phyloP scores from a whole-genome alignment of 2,329 filamentous ascomycete species.

The Nemania bipapillata region DNA sequence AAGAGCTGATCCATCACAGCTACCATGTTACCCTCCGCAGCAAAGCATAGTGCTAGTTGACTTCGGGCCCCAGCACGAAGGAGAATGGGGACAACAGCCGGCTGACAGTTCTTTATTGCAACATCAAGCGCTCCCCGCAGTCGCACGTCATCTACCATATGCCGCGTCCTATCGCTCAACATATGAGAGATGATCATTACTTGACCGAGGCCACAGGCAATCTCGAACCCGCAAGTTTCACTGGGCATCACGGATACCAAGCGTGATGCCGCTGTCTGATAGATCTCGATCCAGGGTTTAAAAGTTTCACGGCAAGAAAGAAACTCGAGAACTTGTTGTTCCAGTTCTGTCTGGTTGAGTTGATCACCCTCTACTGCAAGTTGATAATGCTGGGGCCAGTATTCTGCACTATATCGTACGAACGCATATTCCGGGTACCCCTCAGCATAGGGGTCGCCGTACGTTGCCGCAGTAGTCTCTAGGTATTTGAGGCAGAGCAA shows the following conservation, averaged over 20 bases:
- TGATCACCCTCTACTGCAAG: background rate
- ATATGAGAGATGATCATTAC: background rate
- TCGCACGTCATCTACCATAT: background rate
- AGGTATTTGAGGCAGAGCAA: background rate
- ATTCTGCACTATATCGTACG: background rate
- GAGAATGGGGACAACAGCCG: background rate
- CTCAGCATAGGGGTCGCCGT: background rate
- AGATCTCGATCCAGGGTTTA: background rate
- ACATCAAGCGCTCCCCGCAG: background rate
- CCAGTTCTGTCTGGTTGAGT: background rate
- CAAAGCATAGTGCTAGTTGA: background rate
- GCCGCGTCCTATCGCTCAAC: background rate
- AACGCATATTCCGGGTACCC: background rate
- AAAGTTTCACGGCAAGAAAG: background rate
- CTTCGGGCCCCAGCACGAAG: background rate
- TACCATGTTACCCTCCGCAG: background rate
- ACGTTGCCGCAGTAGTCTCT: background rate
- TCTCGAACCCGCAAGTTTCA: background rate
- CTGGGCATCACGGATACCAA: background rate
- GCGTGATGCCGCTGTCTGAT: background rate
- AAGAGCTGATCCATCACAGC: background rate
- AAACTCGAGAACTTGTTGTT: background rate
- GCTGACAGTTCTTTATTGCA: background rate
- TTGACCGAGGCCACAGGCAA: background rate
- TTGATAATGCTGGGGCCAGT: conserved; percentile 10